Conservation (phyloP, 495 filamentous ascomycete species). For the Aspergillus campestris region DNA sequence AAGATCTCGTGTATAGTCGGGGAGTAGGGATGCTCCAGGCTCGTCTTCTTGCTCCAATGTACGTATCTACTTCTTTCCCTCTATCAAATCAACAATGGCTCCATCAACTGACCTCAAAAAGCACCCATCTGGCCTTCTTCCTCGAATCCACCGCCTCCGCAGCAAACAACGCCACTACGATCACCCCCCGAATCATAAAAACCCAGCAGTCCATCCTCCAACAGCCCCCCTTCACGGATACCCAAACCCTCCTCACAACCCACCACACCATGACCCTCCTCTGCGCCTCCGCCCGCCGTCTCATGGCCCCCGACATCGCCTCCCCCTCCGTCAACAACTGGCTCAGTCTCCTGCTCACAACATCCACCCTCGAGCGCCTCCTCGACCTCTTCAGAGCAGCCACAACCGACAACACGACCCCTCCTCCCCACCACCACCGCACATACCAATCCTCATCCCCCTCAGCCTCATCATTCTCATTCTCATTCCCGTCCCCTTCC, state of each 20-base stretch:
- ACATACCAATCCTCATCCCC: no score
- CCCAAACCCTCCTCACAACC: slow-evolving; percentile 16
- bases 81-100: not conserved
- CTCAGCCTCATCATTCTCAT: not conserved
- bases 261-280: slow-evolving; percentile 25
- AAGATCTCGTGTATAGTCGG: slow-evolving; percentile 20
- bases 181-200: not conserved
- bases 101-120: not conserved
- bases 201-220: slow-evolving; percentile 19
- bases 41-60: slow-evolving; percentile 19
- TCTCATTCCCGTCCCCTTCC: not conserved
- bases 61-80: not conserved
- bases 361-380: slow-evolving; percentile 20
- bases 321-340: slow-evolving; percentile 17
- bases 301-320: slow-evolving; percentile 23
- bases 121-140: slow-evolving; percentile 17
- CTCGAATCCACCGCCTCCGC: slow-evolving; percentile 17
- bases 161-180: not conserved
- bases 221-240: slow-evolving; percentile 19
- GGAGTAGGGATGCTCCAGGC: slow-evolving; percentile 17
- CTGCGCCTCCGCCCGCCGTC: slow-evolving; percentile 16
- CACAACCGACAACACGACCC: slow-evolving; percentile 1
- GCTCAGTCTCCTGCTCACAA: slow-evolving; percentile 22
- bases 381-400: slow-evolving; percentile 18
- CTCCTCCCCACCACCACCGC: not conserved